Percentiles rank a stretch among this genome's conserved stretches.
Conservation (phyloP, 2,329 filamentous ascomycete genomes). For the Didymella pinodella region DNA sequence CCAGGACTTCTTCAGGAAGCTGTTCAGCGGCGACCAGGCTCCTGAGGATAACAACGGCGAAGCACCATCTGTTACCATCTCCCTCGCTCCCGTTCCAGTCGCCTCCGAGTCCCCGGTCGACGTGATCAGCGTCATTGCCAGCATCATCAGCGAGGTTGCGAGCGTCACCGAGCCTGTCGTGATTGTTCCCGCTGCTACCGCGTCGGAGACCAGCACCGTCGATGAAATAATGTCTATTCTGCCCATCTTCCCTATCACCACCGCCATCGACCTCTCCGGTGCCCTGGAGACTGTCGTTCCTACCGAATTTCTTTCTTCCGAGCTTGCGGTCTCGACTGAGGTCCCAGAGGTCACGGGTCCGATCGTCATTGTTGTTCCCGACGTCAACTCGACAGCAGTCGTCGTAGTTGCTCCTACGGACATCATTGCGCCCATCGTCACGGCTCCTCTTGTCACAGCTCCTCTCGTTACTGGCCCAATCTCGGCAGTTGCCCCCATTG, state of each 20-base stretch:
- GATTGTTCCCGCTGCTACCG: conserved; percentile 4
- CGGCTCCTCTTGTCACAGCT: conserved; percentile 2
- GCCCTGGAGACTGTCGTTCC: conserved; percentile 8
- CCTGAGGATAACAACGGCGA: conserved; percentile 4
- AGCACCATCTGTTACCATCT: background rate
- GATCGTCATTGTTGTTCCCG: conserved; percentile 6
- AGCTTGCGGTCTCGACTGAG: conserved; percentile 5
- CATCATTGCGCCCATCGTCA: conserved; percentile 1
- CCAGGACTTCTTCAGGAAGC: conserved; percentile 24
- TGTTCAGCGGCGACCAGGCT: conserved; percentile 15
- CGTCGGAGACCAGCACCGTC: background rate
- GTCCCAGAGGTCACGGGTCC: conserved; percentile 2
- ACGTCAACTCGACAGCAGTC: conserved; percentile 4
- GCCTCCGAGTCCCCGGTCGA: conserved; percentile 8
- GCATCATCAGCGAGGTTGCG: conserved; percentile 12
- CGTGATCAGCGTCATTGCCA: conserved; percentile 13
- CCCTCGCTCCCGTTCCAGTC: background rate
- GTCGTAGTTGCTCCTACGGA: background rate
- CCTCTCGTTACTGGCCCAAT: conserved; percentile 14
- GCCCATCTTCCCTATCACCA: conserved; percentile 19
- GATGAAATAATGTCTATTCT: conserved; percentile 26
- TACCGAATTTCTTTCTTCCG: conserved; percentile 10
- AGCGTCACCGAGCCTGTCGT: conserved; percentile 7
- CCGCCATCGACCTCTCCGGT: conserved; percentile 22
- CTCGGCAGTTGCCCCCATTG: conserved; percentile 1